Conservation (phyloP, 495 filamentous ascomycete genomes). For the Penicillium dipodomyicola region DNA sequence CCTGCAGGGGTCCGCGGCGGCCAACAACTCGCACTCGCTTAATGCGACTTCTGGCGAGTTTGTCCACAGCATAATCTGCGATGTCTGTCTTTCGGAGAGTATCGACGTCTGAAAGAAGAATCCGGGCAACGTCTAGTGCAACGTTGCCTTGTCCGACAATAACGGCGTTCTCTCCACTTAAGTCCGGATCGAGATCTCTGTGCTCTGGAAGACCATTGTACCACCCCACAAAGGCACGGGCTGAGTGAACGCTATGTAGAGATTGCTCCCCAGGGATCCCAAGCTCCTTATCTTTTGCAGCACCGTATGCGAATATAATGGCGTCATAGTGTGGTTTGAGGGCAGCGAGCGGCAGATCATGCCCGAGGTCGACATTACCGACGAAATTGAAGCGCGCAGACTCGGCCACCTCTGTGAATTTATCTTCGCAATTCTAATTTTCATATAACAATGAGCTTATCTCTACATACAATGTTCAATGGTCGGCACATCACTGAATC, state of each 20-base stretch:
- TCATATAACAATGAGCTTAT: background rate
- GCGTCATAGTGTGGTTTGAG: conserved; percentile 87
- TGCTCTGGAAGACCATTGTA: conserved; percentile 94
- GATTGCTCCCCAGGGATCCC: conserved; percentile 76
- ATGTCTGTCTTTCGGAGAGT: conserved; percentile 81
- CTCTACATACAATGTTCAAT: background rate
- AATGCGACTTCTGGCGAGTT: conserved; percentile 67
- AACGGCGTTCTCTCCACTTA: conserved; percentile 79
- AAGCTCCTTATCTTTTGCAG: conserved; percentile 74
- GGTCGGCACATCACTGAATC: background rate
- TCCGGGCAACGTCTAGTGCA: conserved; percentile 88
- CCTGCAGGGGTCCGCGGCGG: conserved; percentile 83
- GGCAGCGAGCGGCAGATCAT: conserved; percentile 62
- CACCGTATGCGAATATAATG: conserved; percentile 89
- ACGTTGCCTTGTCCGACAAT: conserved; percentile 96
- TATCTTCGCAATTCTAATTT: conserved; percentile 84
- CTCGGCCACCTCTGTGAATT: conserved; percentile 80
- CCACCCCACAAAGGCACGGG: conserved; percentile 95
- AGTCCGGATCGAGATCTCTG: conserved; percentile 69
- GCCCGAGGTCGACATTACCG: conserved; percentile 82
- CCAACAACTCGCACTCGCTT: conserved; percentile 82
- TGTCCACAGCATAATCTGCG: conserved; percentile 73
- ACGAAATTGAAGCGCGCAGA: conserved; percentile 85
- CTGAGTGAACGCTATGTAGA: conserved; percentile 75
- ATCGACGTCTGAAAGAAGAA: conserved; percentile 72